Evolutionary conservation across 202 grass and related monocot species (phyloP), one percentile per base, ranked within the genome.

Genomic region (Zizania palustris): DNA sequence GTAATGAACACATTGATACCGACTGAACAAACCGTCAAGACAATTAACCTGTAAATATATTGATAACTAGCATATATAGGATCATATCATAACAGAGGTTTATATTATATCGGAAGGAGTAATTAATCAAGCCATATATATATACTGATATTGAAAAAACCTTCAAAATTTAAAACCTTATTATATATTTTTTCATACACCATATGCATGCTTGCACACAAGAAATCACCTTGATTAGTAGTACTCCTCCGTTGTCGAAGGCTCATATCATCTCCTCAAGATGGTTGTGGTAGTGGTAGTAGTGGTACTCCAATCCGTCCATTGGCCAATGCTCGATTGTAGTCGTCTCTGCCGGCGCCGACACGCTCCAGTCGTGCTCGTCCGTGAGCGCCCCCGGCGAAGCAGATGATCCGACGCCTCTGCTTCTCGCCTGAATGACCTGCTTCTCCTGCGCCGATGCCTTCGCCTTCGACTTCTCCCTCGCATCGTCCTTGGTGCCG

Each of bases 201-300:
- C 71, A 74, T 63, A 69, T 10, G n/a, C n/a, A n/a, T n/a, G n/a
- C 16, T 46, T 54, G 18, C 56, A 79, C 43, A 74, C 81, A 88
- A 84, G 81, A 84, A 84, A 76, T 88, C 82, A 88, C 77, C 82
- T 79, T 49, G 65, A 55, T 36, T 19, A 62, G 38, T 43, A 49
- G 16, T 60, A 48, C 49, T 49, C 28, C 28, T 28, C 12, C 21
- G 20, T 78, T 73, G 76, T 75, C 64, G 86, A 71, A 18, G 65
- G 65, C 50, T 65, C 70, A 28, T 28, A 59, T 58, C 63, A 84
- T 67, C 60, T 87, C 79, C 67, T 82, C 73, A 0, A 82, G 51
- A 79, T 82, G 79, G 60, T 55, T 55, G n/a, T 66, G 73, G 21
- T 82, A 78, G 53, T 69, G 76, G 70, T 69, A 69, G 61, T 43